A percentile compares a stretch with the other conserved stretches of the same genome.
Evolutionary conservation across 2,329 filamentous ascomycete genomes (phyloP).

Genomic region (Penicillium sp.): DNA sequence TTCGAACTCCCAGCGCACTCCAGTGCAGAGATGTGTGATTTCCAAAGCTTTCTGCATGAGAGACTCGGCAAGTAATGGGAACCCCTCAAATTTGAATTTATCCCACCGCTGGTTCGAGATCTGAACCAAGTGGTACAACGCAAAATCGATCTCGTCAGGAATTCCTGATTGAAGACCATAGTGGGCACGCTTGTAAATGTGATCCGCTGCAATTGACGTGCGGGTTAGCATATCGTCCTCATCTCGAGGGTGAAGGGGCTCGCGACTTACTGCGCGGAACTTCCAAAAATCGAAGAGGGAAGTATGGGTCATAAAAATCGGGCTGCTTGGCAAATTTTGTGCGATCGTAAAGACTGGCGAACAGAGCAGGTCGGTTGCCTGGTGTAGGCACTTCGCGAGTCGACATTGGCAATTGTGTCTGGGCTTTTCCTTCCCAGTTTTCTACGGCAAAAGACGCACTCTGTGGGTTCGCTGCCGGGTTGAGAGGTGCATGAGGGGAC

Average conservation of each 20-base stretch:
- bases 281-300: constrained; percentile 41
- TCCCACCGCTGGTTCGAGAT: constrained; percentile 94
- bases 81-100: constrained; percentile 93
- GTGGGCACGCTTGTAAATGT: constrained; percentile 88
- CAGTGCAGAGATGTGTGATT: constrained; percentile 76
- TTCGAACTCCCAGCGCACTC: constrained; percentile 78
- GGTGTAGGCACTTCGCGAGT: constrained; percentile 48
- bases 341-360: constrained; percentile 32
- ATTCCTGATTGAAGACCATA: constrained; percentile 81
- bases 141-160: constrained; percentile 84
- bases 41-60: constrained; percentile 83
- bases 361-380: constrained; percentile 47
- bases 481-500: constrained; percentile 31
- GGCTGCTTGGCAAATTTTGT: constrained; percentile 38
- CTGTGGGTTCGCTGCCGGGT: constrained; percentile 37
- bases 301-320: constrained; percentile 46
- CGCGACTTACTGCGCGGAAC: constrained; percentile 41
- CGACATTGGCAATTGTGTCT: constrained; percentile 43
- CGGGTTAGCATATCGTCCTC: constrained; percentile 10
- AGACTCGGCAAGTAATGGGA: constrained; percentile 83
- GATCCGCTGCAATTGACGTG: constrained; percentile 37
- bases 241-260: background rate
- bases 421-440: constrained; percentile 45
- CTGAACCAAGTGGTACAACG: constrained; percentile 88
- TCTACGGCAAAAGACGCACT: constrained; percentile 38